Percentiles rank a stretch among this genome's conserved stretches.
Evolutionary conservation across 345 rosid genomes (phyloP).

Genomic region (Pugionium cornutum): DNA sequence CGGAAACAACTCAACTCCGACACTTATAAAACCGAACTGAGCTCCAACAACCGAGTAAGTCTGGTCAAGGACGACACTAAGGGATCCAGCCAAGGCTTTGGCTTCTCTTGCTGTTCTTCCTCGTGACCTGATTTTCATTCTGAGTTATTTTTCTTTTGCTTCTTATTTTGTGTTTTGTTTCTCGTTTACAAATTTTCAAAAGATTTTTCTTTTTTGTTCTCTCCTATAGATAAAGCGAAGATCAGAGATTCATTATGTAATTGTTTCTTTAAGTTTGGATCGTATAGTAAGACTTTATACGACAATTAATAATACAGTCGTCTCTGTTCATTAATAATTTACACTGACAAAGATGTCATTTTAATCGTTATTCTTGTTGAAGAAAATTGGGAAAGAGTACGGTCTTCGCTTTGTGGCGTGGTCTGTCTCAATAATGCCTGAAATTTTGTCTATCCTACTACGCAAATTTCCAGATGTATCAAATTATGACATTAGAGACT

Average conservation of each 20-base stretch:
- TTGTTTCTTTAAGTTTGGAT: neutral
- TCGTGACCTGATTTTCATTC: neutral
- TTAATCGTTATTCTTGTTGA: too few relatives aligned
- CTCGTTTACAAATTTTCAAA: neutral
- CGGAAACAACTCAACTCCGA: constrained; percentile 72
- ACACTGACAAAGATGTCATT: too few relatives aligned
- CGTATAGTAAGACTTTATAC: neutral
- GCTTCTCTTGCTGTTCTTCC: constrained; percentile 76
- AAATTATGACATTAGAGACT: too few relatives aligned
- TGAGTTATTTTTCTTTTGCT: neutral
- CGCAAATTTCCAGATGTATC: too few relatives aligned
- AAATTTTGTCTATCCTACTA: too few relatives aligned
- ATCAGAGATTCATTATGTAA: constrained; percentile 16
- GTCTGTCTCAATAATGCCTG: too few relatives aligned
- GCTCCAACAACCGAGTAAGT: constrained; percentile 60
- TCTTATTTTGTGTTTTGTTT: neutral
- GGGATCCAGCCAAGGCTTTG: constrained; percentile 48
- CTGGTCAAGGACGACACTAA: constrained; percentile 51
- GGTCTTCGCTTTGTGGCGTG: too few relatives aligned
- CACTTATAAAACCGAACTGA: constrained; percentile 68
- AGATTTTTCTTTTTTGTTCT: neutral
- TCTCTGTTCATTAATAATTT: too few relatives aligned
- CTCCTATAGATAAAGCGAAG: constrained; percentile 14
- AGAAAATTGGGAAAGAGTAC: too few relatives aligned
- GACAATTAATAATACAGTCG: neutral